phyloP scores from a whole-genome alignment of 345 rosid genomes.

The Acer yangbiense region DNA sequence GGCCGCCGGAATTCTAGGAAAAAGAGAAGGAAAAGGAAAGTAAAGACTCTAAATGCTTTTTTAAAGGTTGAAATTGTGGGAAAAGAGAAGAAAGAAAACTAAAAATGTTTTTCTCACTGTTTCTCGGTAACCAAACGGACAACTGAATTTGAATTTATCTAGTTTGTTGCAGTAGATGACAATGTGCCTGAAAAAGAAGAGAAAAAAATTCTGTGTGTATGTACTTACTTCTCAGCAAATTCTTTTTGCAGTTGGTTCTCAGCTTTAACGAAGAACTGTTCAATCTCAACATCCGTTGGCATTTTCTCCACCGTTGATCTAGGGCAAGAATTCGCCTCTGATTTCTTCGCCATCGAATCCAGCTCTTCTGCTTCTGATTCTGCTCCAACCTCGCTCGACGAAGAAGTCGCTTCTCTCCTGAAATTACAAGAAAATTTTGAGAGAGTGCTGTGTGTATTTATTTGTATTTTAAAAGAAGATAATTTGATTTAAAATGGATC shows the following conservation, averaged over 20 bases:
- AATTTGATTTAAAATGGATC: conserved; percentile 18
- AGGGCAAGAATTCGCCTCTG: conserved; percentile 44
- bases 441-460: neutral
- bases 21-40: neutral
- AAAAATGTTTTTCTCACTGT: neutral
- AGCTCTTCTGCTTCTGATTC: conserved; percentile 31
- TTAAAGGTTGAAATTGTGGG: neutral
- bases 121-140: neutral
- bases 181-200: conserved; percentile 1
- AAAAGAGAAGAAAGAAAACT: neutral
- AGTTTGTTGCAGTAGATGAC: neutral
- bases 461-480: neutral
- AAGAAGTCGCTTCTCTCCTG: conserved; percentile 48
- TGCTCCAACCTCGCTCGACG: conserved; percentile 30
- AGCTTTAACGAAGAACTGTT: conserved; percentile 65
- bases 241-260: conserved; percentile 50
- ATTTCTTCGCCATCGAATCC: conserved; percentile 35
- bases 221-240: conserved; percentile 58
- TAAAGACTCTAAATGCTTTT: neutral
- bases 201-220: neutral
- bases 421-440: neutral
- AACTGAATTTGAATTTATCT: neutral
- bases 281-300: conserved; percentile 56
- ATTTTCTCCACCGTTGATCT: conserved; percentile 40
- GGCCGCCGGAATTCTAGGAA: neutral